Evolutionary conservation across 352 stramenopile species (phyloP).

Genomic region (Elongisporangium anandrum): DNA sequence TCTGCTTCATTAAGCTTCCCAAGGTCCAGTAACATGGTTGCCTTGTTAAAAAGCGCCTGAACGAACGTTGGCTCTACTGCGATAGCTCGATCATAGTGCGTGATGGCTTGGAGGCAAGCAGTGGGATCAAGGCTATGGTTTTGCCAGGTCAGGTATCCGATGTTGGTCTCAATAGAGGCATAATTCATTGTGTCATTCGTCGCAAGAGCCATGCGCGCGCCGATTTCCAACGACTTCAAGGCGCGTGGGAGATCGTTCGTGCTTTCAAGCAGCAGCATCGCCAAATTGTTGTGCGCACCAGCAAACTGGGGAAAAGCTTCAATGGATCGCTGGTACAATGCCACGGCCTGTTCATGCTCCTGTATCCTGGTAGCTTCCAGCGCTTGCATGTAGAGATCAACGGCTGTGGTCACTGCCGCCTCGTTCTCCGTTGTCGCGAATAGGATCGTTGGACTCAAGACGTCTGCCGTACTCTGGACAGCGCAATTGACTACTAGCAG

Average conservation of each 20-base stretch:
- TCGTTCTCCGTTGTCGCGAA: constrained; percentile 22
- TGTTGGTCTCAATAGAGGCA: constrained; percentile 66
- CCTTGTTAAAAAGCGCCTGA: constrained; percentile 70
- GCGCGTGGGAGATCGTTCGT: constrained; percentile 21
- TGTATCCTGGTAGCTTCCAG: constrained; percentile 4
- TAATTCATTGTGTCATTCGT: constrained; percentile 32
- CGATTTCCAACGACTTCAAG: constrained; percentile 32
- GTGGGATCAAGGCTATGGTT: constrained; percentile 24
- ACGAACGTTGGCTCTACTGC: constrained; percentile 26
- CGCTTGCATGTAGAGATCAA: constrained; percentile 22
- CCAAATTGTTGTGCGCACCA: constrained; percentile 78
- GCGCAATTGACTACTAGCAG: neutral
- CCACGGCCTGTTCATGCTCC: constrained; percentile 15
- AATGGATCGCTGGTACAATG: constrained; percentile 47
- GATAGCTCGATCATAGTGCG: constrained; percentile 57
- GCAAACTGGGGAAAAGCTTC: constrained; percentile 37
- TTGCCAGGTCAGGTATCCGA: constrained; percentile 49
- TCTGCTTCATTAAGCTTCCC: constrained; percentile 28
- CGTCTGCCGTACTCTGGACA: neutral
- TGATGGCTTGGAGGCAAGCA: constrained; percentile 42
- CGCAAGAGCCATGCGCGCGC: constrained; percentile 22
- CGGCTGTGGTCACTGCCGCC: constrained; percentile 14
- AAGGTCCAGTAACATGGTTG: constrained; percentile 40
- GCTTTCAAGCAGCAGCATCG: constrained; percentile 41
- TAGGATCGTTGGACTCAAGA: constrained; percentile 1